Base-by-base conservation (phyloP, 2,329 filamentous ascomycete species). In the Monilinia vaccinii-corymbosi region DNA sequence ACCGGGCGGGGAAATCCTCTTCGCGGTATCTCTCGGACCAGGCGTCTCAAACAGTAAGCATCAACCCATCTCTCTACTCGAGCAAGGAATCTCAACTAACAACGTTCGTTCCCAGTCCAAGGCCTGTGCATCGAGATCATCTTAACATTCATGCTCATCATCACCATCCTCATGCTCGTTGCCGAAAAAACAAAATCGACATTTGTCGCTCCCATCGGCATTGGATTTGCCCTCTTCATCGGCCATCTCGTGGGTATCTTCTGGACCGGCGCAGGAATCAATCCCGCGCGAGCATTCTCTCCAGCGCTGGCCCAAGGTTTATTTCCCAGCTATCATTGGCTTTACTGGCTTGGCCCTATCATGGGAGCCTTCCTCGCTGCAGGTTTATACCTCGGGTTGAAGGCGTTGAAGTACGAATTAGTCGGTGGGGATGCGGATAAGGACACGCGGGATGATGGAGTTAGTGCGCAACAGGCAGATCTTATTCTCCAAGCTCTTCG, bases 161-260 rank as follows among this genome's bases (percentile, higher is more conserved):
- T 78, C 53, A 75, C 76, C 36, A 78, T 78, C 40, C 77, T 79
- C 62, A 78, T 79, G 76, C 71, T 79, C 21, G 66, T 64, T 5
- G 40, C 42, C 4, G 49, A 60, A 11, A 60, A 60, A 25, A 55
- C 57, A 0, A 66, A 65, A 21, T 75, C 72, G 1, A 79, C 76
- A 0, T 79, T 78, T 61, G 73, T 79, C 21, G 77, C 77, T 10
- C 77, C 77, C 0, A 71, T 79, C 0, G 77, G 76, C 11, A 79
- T 79, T 28, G 76, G 76, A 2, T 68, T 79, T 53, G 71, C 76
- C 7, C 69, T 79, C 3, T 79, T 79, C 66, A 73, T 79, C 23
- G 72, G 25, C n/a, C 46, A 56, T 36, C 28, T 61, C 3, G 38
- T 62, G 6, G 77, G 76, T 45, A 75, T 79, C 16, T 75, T 74